Base-by-base conservation (phyloP, 192 early-diverging fungal species). In the Linnemannia hyalina region DNA sequence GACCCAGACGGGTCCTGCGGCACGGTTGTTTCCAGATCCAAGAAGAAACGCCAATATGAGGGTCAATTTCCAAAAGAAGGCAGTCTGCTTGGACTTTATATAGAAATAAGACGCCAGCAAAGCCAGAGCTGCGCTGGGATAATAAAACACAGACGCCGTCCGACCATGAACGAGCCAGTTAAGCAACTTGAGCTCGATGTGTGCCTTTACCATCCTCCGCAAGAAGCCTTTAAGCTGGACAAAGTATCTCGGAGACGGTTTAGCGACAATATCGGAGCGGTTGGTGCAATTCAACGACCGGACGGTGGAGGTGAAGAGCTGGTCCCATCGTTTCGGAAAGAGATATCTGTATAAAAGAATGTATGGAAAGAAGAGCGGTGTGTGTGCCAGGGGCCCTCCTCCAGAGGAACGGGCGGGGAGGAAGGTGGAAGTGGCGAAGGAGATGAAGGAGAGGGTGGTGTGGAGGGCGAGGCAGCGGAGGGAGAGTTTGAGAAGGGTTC, bases 241-340 rank as follows among this genome's bases (percentile, higher is more conserved):
- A 35, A 78, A 78, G 26, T 75, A 78, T 2, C 40, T 8, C 0
- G 77, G 82, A 8, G n/a, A 20, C 8, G 82, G 82, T 42, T 78
- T 78, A 13, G 82, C 76, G 29, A 75, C 65, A 47, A 83, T 73
- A 41, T 83, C 82, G 23, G 82, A 42, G 6, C 82, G 76, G 6
- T 75, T 73, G 10, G 76, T 40, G 36, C 77, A 78, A 36, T 77
- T 77, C 8, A 83, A 65, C 18, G n/a, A 35, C 23, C 46, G 75
- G 13, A 78, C 73, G 22, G 82, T 78, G 47, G 13, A n/a, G 23
- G 70, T 83, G 60, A 83, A 83, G n/a, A 83, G 63, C 4, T 70
- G 32, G 68, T 83, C 82, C 82, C 82, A 83, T 54, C 63, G 65
- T 23, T 47, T 38, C 4, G 82, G 82, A 16, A 65, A 13, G n/a